These are phyloP conservation scores for Santalum album DNA, from an alignment of 164 flowering plant species.

Conservation along the genomic window DNA sequence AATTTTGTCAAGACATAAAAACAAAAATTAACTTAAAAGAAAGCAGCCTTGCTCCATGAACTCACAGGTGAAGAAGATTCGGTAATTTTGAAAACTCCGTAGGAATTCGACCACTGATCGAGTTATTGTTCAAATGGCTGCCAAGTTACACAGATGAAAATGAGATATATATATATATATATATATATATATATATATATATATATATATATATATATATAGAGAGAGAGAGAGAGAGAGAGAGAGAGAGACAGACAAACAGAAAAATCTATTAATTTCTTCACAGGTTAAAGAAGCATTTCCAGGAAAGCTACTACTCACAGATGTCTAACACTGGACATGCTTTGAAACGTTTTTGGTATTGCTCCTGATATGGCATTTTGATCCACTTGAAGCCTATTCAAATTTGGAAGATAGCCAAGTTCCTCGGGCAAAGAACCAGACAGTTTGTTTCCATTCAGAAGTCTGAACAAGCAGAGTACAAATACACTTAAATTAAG, in stretches of 20 bases:
- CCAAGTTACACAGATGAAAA: constrained; percentile 9
- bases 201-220: too few relatives aligned
- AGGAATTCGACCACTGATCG: constrained; percentile 76
- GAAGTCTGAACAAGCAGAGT: constrained; percentile 48
- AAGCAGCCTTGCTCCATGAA: constrained; percentile 5
- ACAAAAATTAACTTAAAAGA: neutral
- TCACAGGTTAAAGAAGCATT: constrained; percentile 3
- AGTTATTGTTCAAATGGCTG: constrained; percentile 89
- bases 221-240: too few relatives aligned
- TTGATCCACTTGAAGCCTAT: constrained; percentile 61
- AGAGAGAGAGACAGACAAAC: too few relatives aligned
- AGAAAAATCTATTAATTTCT: too few relatives aligned
- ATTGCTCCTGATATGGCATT: constrained; percentile 63
- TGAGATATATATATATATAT: neutral
- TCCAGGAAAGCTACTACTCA: constrained; percentile 35
- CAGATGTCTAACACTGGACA: constrained; percentile 54
- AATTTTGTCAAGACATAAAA: neutral
- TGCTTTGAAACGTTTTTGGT: constrained; percentile 70
- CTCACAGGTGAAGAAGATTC: constrained; percentile 72
- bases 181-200: too few relatives aligned
- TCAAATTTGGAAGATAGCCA: constrained; percentile 54
- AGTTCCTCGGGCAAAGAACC: constrained; percentile 76
- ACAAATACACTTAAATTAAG: neutral
- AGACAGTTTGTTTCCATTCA: constrained; percentile 68
- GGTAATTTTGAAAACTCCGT: constrained; percentile 48